Conservation (phyloP, 2,329 filamentous ascomycete genomes). For the Sporothrix curviconia region DNA sequence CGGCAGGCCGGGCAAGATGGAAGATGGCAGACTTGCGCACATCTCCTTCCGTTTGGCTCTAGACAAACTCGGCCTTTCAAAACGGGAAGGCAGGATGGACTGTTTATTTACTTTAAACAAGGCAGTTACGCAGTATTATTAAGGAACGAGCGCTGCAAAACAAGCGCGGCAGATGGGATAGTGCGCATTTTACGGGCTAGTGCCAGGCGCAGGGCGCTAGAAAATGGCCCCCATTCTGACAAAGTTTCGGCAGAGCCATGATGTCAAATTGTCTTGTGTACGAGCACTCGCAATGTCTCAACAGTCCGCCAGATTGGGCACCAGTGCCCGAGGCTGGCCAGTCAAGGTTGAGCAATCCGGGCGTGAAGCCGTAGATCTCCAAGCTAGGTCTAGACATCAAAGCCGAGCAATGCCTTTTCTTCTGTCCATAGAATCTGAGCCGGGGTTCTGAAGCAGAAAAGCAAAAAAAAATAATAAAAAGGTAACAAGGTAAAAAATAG, state of each 20-base stretch:
- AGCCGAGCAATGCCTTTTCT: background rate
- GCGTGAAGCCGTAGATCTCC: background rate
- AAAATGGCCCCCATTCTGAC: background rate
- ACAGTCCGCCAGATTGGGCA: too few relatives aligned
- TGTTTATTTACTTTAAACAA: background rate
- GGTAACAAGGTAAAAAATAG: too few relatives aligned
- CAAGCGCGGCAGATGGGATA: conserved; percentile 1
- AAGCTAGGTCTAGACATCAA: background rate
- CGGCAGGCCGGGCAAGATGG: too few relatives aligned
- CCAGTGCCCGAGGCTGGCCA: background rate
- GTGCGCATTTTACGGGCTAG: too few relatives aligned
- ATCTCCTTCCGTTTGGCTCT: too few relatives aligned
- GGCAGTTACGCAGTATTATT: background rate
- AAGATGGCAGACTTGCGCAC: too few relatives aligned
- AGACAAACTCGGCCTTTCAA: too few relatives aligned
- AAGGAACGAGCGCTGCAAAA: background rate
- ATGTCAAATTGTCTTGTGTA: background rate
- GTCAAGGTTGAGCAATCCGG: background rate
- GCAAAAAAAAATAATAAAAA: too few relatives aligned
- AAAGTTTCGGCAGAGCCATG: background rate
- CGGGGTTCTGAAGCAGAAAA: background rate
- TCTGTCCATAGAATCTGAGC: background rate
- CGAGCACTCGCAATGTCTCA: too few relatives aligned
- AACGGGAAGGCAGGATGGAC: background rate
- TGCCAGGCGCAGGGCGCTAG: background rate